These are phyloP conservation scores for Scheffersomyces stambukii DNA, from an alignment of 1,139 yeast species.

Conservation along the genomic window DNA sequence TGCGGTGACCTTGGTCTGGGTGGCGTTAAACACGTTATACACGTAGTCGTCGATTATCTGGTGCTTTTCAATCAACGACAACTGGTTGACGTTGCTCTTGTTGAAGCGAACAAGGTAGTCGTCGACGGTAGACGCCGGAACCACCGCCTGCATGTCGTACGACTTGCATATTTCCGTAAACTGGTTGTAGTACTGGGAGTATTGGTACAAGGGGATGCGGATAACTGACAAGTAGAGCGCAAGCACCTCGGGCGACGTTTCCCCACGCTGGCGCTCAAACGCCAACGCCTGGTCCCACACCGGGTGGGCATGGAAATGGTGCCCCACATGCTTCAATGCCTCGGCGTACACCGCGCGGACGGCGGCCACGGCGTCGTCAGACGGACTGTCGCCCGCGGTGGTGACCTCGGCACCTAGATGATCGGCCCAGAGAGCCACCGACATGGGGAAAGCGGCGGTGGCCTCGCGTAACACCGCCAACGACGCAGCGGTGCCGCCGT, in stretches of 20 bases:
- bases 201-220: constrained; percentile 62
- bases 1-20: constrained; percentile 49
- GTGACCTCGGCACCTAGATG: constrained; percentile 50
- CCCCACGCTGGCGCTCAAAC: constrained; percentile 30
- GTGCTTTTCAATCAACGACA: constrained; percentile 26
- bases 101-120: constrained; percentile 20
- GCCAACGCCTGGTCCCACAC: constrained; percentile 64
- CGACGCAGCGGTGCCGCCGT: constrained; percentile 51
- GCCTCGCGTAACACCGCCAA: constrained; percentile 43
- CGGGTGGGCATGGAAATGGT: constrained; percentile 56
- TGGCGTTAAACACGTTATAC: constrained; percentile 35
- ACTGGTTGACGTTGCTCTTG: constrained; percentile 18
- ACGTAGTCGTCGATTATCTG: constrained; percentile 42
- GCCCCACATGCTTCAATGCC: constrained; percentile 44
- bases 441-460: constrained; percentile 48
- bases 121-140: constrained; percentile 18
- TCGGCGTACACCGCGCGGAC: constrained; percentile 35
- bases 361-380: constrained; percentile 10
- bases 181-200: constrained; percentile 57
- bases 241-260: constrained; percentile 24
- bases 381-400: constrained; percentile 15
- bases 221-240: constrained; percentile 40
- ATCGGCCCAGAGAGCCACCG: constrained; percentile 66
- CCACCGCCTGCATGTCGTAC: constrained; percentile 28
- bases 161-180: constrained; percentile 41